Base-by-base conservation (phyloP, 2,329 filamentous ascomycete genomes). In the Cytospora chrysosperma region DNA sequence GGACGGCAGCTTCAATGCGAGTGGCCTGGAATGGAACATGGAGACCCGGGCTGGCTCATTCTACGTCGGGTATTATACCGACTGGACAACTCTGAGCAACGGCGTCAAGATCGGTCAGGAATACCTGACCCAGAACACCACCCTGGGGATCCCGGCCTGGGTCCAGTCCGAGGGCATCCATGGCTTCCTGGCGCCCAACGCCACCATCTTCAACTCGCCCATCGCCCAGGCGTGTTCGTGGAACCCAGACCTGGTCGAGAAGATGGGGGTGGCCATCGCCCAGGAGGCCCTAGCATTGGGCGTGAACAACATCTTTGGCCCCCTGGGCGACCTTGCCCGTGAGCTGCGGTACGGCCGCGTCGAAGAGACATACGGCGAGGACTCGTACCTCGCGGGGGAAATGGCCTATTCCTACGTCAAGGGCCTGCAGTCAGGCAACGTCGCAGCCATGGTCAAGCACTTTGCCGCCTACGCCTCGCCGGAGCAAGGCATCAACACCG, bases 191-290 rank as follows among this genome's bases (percentile, higher is more conserved):
- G 83, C 88, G 51, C 83, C 84, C 12, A 92, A 92, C 72, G 89
- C 88, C 3, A 92, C 90, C 1, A 90, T 92, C 64, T 93, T 92
- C 78, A 92, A 92, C 75, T 90, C 87, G 1, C 89, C 90, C 0
- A 91, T 92, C 68, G 89, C 79, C 9, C 85, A 89, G 59, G 89
- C 85, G 19, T 91, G 88, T 70, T 88, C 88, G 0, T 92, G 87
- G 77, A 90, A 92, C 71, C 82, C 83, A 0, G 79, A 77, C 49
- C 75, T 91, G 17, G 77, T 91, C 4, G 75, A 86, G 67, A 82
- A 89, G 68, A 91, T 92, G 88, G 89, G 80, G 8, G 76, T 77
- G 4, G 81, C 83, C 21, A 91, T 91, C 68, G 88, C 82, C 7
- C 80, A 84, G 55, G 89, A 93, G 74, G 80, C 88, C 27, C 77